A percentile compares a stretch with the other conserved stretches of the same genome.
Evolutionary conservation across 1,139 yeast species (phyloP).

Genomic region (Candida glucosophila): DNA sequence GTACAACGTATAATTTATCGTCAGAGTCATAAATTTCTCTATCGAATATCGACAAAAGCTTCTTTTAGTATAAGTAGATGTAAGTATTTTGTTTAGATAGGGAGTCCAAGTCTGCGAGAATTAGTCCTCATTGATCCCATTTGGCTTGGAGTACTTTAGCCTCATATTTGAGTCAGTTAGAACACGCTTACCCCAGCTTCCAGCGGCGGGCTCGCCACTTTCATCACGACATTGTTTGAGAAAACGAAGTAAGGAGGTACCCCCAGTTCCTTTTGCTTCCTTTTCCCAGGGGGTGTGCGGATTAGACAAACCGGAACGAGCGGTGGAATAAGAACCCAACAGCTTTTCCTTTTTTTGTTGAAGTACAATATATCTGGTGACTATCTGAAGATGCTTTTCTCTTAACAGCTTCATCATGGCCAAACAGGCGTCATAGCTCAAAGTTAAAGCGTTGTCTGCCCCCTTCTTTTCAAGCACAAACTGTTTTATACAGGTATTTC

Average conservation of each 20-base stretch:
- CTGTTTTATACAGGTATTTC: conserved; percentile 52
- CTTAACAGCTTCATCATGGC: conserved; percentile 86
- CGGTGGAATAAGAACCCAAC: conserved; percentile 45
- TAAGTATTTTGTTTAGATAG: no score
- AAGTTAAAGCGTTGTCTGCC: conserved; percentile 44
- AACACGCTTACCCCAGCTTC: conserved; percentile 77
- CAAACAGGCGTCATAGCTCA: conserved; percentile 81
- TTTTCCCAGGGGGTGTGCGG: conserved; percentile 26
- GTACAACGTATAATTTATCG: no score
- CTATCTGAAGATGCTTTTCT: conserved; percentile 89
- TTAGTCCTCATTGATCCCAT: conserved; percentile 23
- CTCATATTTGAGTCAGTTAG: conserved; percentile 54
- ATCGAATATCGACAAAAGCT: no score
- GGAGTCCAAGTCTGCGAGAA: no score
- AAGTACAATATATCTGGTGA: conserved; percentile 73
- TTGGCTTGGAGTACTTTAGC: conserved; percentile 29
- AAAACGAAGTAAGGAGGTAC: conserved; percentile 85
- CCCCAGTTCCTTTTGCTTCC: conserved; percentile 83
- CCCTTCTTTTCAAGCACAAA: conserved; percentile 42
- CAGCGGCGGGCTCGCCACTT: conserved; percentile 88
- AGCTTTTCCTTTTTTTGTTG: conserved; percentile 56
- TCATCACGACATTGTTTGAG: conserved; percentile 94
- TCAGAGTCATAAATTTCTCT: no score
- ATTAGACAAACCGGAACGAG: conserved; percentile 56
- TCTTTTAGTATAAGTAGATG: no score